Base-by-base conservation (phyloP, 2,329 filamentous ascomycete genomes). In the Phialemonium atrogriseum region DNA sequence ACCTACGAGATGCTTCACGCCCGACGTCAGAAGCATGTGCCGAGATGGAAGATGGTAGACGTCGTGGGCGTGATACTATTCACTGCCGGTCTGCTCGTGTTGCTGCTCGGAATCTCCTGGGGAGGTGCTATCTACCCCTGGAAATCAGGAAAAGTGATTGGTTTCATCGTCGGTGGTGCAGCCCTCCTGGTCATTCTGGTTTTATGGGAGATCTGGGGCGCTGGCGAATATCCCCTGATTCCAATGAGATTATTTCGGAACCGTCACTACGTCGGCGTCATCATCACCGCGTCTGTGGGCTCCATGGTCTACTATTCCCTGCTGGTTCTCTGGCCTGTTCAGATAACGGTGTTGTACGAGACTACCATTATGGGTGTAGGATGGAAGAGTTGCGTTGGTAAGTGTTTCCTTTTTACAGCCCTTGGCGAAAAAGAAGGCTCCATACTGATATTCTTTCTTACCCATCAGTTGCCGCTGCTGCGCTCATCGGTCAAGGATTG, bases 1-100 rank as follows among this genome's bases (percentile, higher is more conserved):
- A 52, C 50, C 1, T 60, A 60, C 27, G 46, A 54, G 10, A 51
- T 59, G 5, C 46, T 60, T 1, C 58, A 59, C 32, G 55, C 56
- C 16, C 43, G 48, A n/a, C n/a, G n/a, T n/a, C n/a, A n/a, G n/a
- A n/a, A n/a, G n/a, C n/a, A n/a, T n/a, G n/a, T n/a, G n/a, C n/a
- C n/a, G n/a, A n/a, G n/a, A n/a, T n/a, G n/a, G n/a, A n/a, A n/a
- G n/a, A n/a, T n/a, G n/a, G n/a, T n/a, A n/a, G n/a, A n/a, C n/a
- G n/a, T n/a, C n/a, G n/a, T 30, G 3, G 27, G 27, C 17, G 21
- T 28, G n/a, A 13, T 28, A n/a, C 27, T 28, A 7, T 28, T 13
- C 13, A 28, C 17, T 10, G 27, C 27, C 16, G 16, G 16, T 11
- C 9, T 28, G 27, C 13, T 15, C 17, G 13, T 28, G 27, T 19